phyloP scores from a whole-genome alignment of 805 yeast species.

The Debaryomyces prosopidis region DNA sequence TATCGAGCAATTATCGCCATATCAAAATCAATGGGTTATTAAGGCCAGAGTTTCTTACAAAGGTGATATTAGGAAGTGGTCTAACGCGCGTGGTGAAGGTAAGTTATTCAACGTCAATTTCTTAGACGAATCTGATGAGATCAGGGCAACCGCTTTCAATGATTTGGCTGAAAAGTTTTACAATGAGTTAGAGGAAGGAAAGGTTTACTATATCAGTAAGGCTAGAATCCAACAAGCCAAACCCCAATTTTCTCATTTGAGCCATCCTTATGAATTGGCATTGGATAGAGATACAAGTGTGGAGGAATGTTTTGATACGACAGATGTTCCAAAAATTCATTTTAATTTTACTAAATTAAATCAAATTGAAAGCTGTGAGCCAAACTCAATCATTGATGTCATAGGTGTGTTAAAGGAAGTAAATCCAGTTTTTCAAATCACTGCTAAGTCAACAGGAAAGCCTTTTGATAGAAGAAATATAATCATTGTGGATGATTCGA shows the following conservation, averaged over 20 bases:
- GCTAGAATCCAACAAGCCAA: slow-evolving; percentile 82
- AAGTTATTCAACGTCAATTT: slow-evolving; percentile 85
- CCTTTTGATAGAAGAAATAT: slow-evolving; percentile 92
- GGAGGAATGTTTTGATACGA: slow-evolving; percentile 60
- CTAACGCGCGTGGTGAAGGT: slow-evolving; percentile 85
- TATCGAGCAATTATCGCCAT: slow-evolving; percentile 88
- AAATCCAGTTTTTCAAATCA: slow-evolving; percentile 71
- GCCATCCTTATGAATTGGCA: slow-evolving; percentile 85
- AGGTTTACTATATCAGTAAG: slow-evolving; percentile 80
- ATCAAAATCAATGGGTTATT: slow-evolving; percentile 87
- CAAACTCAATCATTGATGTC: slow-evolving; percentile 77
- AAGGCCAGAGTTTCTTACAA: slow-evolving; percentile 90
- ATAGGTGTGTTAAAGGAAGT: slow-evolving; percentile 83
- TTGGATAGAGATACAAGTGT: slow-evolving; percentile 79
- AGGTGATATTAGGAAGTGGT: slow-evolving; percentile 85
- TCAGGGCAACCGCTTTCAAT: slow-evolving; percentile 92
- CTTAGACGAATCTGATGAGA: slow-evolving; percentile 93
- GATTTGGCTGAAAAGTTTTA: slow-evolving; percentile 79
- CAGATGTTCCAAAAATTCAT: slow-evolving; percentile 74
- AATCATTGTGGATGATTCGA: slow-evolving; percentile 80
- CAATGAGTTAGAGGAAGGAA: slow-evolving; percentile 80
- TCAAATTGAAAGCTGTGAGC: slow-evolving; percentile 64
- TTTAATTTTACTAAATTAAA: slow-evolving; percentile 74
- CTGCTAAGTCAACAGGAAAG: slow-evolving; percentile 85
- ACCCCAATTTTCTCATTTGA: slow-evolving; percentile 78